Evolutionary conservation across 257 asterid genomes (phyloP).

Genomic region (Apocynum venetum): DNA sequence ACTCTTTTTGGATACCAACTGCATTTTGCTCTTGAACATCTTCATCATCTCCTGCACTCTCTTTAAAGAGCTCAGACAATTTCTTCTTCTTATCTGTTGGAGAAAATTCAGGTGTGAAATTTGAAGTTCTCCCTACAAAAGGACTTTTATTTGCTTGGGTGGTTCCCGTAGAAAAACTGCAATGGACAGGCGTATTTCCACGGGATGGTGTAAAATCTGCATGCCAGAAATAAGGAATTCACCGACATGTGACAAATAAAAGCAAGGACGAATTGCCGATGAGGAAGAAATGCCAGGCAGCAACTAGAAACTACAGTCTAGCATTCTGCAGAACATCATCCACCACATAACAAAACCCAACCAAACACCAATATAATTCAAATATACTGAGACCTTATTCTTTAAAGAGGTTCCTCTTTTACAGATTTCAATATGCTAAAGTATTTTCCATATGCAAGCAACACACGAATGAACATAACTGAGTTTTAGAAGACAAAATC

Average conservation of each 20-base stretch:
- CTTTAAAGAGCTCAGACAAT: slow-evolving; percentile 58
- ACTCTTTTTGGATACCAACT: slow-evolving; percentile 13
- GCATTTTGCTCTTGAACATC: slow-evolving; percentile 19
- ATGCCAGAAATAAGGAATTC: not conserved
- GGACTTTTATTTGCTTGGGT: slow-evolving; percentile 16
- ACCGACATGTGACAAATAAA: not conserved
- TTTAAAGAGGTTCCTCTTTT: no score
- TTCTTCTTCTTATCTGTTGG: slow-evolving; percentile 51
- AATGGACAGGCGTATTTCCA: slow-evolving; percentile 69
- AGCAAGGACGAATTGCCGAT: no score
- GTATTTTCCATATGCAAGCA: no score
- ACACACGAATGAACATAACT: no score
- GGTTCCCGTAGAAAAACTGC: slow-evolving; percentile 30
- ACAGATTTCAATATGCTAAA: no score
- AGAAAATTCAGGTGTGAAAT: slow-evolving; percentile 23
- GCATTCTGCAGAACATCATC: not conserved
- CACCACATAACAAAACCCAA: no score
- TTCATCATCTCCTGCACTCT: slow-evolving; percentile 26
- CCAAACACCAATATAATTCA: no score
- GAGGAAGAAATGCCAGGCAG: not conserved
- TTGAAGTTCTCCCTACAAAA: slow-evolving; percentile 16
- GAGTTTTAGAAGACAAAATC: no score
- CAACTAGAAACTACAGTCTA: not conserved
- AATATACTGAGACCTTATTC: no score
- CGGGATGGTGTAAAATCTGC: slow-evolving; percentile 75